Evolutionary conservation across 2,329 filamentous ascomycete genomes (phyloP).

Genomic region (Alternaria dauci): DNA sequence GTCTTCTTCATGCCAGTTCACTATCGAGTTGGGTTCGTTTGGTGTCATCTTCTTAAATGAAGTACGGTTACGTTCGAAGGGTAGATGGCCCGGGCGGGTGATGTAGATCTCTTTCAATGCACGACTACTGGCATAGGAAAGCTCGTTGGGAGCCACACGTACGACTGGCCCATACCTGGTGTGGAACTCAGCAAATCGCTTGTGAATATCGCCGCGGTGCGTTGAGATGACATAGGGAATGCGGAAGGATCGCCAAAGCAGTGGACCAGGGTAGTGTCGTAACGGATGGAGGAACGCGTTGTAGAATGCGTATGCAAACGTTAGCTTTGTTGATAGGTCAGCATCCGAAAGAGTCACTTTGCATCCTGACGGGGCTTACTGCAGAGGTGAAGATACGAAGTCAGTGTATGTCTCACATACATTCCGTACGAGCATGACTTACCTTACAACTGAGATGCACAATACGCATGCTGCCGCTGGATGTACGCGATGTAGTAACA

Average conservation of each 20-base stretch:
- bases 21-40: conserved; percentile 37
- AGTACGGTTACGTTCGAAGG: conserved; percentile 34
- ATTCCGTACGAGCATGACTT: no score
- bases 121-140: conserved; percentile 35
- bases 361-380: not conserved
- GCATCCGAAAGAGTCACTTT: not conserved
- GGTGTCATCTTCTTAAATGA: conserved; percentile 39
- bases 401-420: no score
- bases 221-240: conserved; percentile 39
- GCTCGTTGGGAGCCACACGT: conserved; percentile 41
- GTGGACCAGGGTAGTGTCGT: conserved; percentile 38
- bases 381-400: no score
- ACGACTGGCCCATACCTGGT: conserved; percentile 39
- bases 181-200: conserved; percentile 32
- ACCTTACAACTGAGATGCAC: conserved; percentile 7
- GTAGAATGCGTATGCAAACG: conserved; percentile 31
- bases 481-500: not conserved
- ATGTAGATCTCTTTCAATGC: conserved; percentile 45
- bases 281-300: conserved; percentile 41
- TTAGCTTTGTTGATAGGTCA: not conserved
- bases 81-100: conserved; percentile 32
- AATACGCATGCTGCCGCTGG: conserved; percentile 6
- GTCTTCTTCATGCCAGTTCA: conserved; percentile 32
- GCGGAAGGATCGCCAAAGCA: conserved; percentile 38
- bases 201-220: conserved; percentile 38